Base-by-base conservation (phyloP, 495 filamentous ascomycete genomes). In the Penicillium coffeae region DNA sequence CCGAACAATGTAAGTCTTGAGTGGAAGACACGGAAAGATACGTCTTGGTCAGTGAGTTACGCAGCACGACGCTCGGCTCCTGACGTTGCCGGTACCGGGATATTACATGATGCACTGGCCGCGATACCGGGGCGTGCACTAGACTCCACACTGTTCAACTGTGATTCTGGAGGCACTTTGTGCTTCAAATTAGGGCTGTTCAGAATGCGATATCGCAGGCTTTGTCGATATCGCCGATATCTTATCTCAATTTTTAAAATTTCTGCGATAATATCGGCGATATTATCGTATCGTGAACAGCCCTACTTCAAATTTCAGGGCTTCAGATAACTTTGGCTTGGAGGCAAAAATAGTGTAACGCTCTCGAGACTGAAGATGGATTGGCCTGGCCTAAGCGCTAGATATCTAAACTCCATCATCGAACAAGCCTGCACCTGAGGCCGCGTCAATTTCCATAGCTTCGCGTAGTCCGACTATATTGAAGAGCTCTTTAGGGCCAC, bases 391-490 rank as follows among this genome's bases (percentile, higher is more conserved):
- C n/a, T n/a, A n/a, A n/a, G n/a, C n/a, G n/a, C n/a, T n/a, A n/a
- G n/a, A 15, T 15, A 9, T 38, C n/a, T 18, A 37, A 37, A 37
- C 35, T 6, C 35, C 35, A 14, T 18, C 35, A 4, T 37, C 32
- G n/a, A 49, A 54, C 8, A 15, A 13, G 8, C 38, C 37, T 19
- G 34, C 46, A 20, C 52, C 47, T 12, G 47, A 48, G 9, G 52
- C 51, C 36, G 37, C 16, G 34, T 55, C 52, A 18, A 50, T 15
- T 3, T 16, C 35, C 8, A 55, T 13, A 14, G 52, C 47, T 16
- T 55, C 34, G 25, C 25, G 46, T 35, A 55, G 14, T 16, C 52
- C 52, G 9, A 55, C 34, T 8, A 47, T 42, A 32, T 47, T 55
- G 46, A 55, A 50, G 9, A 55, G 20, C 3, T 50, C 47, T 16